phyloP scores from a whole-genome alignment of 179 eudicot species.

The Amaranthus tricolor region DNA sequence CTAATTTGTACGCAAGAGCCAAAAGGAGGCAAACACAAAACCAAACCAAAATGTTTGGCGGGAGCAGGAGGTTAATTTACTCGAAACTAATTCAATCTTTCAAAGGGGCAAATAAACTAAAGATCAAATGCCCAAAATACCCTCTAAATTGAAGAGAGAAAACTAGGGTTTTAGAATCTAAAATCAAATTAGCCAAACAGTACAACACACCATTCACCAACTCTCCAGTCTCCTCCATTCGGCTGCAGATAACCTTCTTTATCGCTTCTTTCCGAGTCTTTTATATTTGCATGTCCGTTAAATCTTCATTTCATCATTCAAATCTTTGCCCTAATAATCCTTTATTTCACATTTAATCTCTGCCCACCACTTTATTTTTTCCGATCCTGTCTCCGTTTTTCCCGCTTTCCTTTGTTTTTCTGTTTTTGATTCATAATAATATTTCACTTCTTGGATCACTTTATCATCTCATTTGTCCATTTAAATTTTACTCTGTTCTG shows the following conservation, averaged over 20 bases:
- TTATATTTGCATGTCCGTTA: constrained; percentile 25
- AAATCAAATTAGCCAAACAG: neutral
- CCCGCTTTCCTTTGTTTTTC: constrained; percentile 6
- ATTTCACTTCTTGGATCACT: neutral
- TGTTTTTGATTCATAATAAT: neutral
- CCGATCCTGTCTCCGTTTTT: neutral
- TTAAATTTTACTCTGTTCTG: neutral
- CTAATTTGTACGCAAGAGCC: too few species aligned
- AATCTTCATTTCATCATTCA: constrained; percentile 13
- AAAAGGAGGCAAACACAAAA: neutral
- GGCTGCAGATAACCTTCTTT: constrained; percentile 21
- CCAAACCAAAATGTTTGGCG: constrained; percentile 25
- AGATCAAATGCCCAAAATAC: constrained; percentile 3
- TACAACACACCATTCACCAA: too few species aligned
- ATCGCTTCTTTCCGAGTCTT: constrained; percentile 10
- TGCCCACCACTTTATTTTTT: neutral
- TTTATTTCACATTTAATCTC: neutral
- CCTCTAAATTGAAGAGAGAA: neutral
- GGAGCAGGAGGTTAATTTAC: constrained; percentile 7
- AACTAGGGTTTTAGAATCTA: constrained; percentile 26
- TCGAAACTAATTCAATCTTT: constrained; percentile 5
- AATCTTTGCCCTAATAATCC: constrained; percentile 11
- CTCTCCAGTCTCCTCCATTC: neutral
- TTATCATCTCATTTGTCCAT: constrained; percentile 5
- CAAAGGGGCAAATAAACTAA: constrained; percentile 19